Evolutionary conservation across 148 eudicot species (phyloP).

Genomic region (Bassia scoparia): DNA sequence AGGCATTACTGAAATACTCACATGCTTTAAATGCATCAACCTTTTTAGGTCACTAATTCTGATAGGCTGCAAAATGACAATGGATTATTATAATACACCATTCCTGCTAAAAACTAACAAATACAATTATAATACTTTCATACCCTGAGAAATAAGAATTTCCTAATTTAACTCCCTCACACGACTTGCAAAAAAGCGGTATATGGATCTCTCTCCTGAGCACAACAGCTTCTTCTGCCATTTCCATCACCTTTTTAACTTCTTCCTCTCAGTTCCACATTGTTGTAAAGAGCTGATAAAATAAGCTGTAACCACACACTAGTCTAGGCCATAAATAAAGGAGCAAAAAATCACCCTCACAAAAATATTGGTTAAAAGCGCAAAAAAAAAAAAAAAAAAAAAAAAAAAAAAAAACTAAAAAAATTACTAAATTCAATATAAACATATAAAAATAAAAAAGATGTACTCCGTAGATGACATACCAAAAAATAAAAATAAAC

Average conservation of each 20-base stretch:
- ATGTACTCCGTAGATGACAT: too few relatives aligned
- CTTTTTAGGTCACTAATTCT: conserved; percentile 50
- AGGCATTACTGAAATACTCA: conserved; percentile 65
- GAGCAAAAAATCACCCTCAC: neutral
- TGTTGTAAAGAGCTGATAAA: conserved; percentile 71
- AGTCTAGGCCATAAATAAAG: conserved; percentile 3
- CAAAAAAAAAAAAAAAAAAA: neutral
- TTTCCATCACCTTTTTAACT: conserved; percentile 85
- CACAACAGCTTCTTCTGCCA: conserved; percentile 85
- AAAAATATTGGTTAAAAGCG: neutral
- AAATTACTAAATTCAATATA: too few relatives aligned
- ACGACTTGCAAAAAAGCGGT: conserved; percentile 84
- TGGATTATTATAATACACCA: conserved; percentile 1
- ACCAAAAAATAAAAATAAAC: too few relatives aligned
- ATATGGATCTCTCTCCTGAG: conserved; percentile 92
- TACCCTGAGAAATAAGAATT: conserved; percentile 80
- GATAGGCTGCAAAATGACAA: conserved; percentile 51
- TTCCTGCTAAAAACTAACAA: neutral
- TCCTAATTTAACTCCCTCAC: conserved; percentile 89
- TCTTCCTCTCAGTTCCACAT: conserved; percentile 73
- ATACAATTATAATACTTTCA: conserved; percentile 10
- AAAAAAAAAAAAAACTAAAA: neutral
- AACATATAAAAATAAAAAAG: too few relatives aligned
- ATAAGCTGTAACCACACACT: conserved; percentile 52
- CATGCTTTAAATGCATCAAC: conserved; percentile 80